These are phyloP conservation scores for Aspergillus calidoustus DNA, from an alignment of 2,329 filamentous ascomycete species.

Conservation along the genomic window DNA sequence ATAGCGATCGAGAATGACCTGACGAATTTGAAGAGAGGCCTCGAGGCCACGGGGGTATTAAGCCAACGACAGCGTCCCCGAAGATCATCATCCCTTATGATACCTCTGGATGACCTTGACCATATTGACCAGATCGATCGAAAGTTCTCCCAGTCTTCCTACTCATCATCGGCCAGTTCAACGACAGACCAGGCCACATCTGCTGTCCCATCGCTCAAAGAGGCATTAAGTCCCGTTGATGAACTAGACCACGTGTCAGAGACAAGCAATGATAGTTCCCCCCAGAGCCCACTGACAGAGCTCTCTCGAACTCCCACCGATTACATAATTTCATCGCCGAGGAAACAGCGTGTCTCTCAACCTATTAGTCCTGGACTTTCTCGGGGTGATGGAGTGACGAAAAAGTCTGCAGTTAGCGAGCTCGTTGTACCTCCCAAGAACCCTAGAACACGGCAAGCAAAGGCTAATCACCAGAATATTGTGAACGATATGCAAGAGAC, in stretches of 20 bases:
- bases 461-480: background rate
- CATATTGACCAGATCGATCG: constrained; percentile 14
- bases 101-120: constrained; percentile 20
- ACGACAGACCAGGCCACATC: background rate
- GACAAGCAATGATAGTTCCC: background rate
- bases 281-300: constrained; percentile 8
- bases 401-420: background rate
- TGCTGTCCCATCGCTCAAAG: background rate
- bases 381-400: background rate
- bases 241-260: background rate
- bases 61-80: constrained; percentile 4
- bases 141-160: constrained; percentile 4
- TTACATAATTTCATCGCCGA: background rate
- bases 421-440: background rate
- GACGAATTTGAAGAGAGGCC: constrained; percentile 8
- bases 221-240: background rate
- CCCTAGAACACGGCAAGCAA: background rate
- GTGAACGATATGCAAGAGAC: background rate
- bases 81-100: constrained; percentile 22
- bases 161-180: background rate
- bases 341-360: background rate
- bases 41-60: constrained; percentile 5
- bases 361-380: background rate
- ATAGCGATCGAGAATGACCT: constrained; percentile 19
- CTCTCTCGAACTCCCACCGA: constrained; percentile 9